phyloP scores from a whole-genome alignment of 129 eudicot species.

The Pittosporum tobira region DNA sequence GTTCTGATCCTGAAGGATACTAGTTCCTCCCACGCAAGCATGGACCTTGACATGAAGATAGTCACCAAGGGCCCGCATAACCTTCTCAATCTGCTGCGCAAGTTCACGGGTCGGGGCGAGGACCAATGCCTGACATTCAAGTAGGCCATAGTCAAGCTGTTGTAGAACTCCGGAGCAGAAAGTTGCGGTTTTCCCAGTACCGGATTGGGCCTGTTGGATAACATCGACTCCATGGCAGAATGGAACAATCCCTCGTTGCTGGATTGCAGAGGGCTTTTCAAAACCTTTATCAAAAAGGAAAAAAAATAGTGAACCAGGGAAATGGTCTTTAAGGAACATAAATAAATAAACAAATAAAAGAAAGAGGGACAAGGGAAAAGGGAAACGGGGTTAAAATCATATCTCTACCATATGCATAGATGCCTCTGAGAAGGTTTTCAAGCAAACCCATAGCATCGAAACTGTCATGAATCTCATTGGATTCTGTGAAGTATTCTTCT shows the following conservation, averaged over 20 bases:
- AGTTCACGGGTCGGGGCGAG: slow-evolving; percentile 63
- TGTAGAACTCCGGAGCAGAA: slow-evolving; percentile 60
- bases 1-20: slow-evolving; percentile 53
- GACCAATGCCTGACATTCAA: slow-evolving; percentile 55
- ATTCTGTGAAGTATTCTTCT: slow-evolving; percentile 37
- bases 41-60: slow-evolving; percentile 59
- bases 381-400: not conserved
- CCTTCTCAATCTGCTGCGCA: slow-evolving; percentile 62
- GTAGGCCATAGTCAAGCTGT: slow-evolving; percentile 40
- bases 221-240: slow-evolving; percentile 60
- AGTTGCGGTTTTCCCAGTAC: slow-evolving; percentile 57
- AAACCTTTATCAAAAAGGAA: slow-evolving; percentile 26
- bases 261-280: slow-evolving; percentile 65
- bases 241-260: slow-evolving; percentile 56
- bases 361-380: not conserved
- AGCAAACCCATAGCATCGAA: slow-evolving; percentile 50
- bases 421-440: slow-evolving; percentile 54
- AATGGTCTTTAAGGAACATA: not conserved
- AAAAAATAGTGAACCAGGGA: not conserved
- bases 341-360: too few relatives aligned
- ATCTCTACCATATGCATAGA: slow-evolving; percentile 47
- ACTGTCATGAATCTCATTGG: slow-evolving; percentile 44
- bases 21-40: slow-evolving; percentile 61
- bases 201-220: slow-evolving; percentile 58
- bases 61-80: slow-evolving; percentile 58